Conservation (phyloP, 2,329 filamentous ascomycete species). For the Colletotrichum cuscutae region DNA sequence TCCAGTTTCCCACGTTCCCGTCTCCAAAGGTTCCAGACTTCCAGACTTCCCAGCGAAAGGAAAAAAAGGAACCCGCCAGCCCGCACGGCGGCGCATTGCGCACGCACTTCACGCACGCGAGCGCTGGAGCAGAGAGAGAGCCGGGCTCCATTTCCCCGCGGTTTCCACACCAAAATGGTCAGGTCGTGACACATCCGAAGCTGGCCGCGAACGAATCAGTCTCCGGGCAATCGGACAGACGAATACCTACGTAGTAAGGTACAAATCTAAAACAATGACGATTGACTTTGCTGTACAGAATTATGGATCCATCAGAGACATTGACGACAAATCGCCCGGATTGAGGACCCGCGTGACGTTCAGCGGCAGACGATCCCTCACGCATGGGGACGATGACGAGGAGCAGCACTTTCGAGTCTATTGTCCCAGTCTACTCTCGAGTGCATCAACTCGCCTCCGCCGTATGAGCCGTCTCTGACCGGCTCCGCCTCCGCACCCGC, state of each 20-base stretch:
- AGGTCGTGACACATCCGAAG: not conserved
- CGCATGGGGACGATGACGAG: not conserved
- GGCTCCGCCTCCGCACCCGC: not conserved
- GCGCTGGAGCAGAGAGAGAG: not conserved
- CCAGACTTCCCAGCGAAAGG: not conserved
- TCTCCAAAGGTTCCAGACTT: not conserved
- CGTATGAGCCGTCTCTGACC: constrained; percentile 14
- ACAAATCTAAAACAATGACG: not conserved
- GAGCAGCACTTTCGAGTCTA: not conserved
- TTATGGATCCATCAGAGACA: constrained; percentile 14
- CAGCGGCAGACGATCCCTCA: not conserved
- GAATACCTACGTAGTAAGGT: too few relatives aligned
- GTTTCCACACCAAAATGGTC: not conserved
- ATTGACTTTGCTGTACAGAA: too few relatives aligned
- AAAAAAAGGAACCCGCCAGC: not conserved
- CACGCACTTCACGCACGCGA: not conserved
- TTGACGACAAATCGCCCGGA: not conserved
- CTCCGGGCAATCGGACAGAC: not conserved
- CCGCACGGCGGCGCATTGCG: not conserved
- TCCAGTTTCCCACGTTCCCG: not conserved
- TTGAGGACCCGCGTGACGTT: not conserved
- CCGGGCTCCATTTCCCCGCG: constrained; percentile 1
- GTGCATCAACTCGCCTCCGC: constrained; percentile 8
- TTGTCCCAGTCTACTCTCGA: too few relatives aligned
- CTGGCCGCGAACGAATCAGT: constrained; percentile 6